Evolutionary conservation across 305 asterid species (phyloP), one percentile per base, ranked within the genome.

Genomic region (Solanum aculeatissimum): DNA sequence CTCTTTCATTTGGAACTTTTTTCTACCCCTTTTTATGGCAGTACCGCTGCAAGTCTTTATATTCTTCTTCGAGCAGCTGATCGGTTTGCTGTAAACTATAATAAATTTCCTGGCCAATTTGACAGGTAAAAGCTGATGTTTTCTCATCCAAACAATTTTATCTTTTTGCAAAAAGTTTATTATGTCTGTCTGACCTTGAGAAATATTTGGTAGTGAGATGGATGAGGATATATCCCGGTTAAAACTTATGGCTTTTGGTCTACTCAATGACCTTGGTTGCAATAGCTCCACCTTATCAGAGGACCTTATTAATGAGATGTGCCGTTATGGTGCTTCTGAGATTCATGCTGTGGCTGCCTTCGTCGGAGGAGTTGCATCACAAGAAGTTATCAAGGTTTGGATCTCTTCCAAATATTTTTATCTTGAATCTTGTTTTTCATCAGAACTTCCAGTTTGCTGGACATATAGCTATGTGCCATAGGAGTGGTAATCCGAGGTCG

Each of bases 321-420:
- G 98, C 81, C 95, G 98, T 79, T 97, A 95, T 87, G 99, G 99
- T 49, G 97, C 97, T 78, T 89, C 98, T 19, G 99, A 97, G 89
- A 98, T 97, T 86, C 99, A 95, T 85, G 95, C 95, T 9, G 98
- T 97, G 86, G 97, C 98, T 42, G 97, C 99, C 89, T 88, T 92
- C 55, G 87, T 97, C 15, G 99, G 99, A 23, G 99, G 98, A 84
- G 89, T 97, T 78, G 95, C 99, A 77, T 94, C 99, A 80, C 99
- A 97, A 88, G 99, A 97, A 87, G 98, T 90, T 83, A 97, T 97
- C 89, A 97, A 97, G 97, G 99, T 95, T 74, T n/a, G 95, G 35
- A 7, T 53, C 49, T 78, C 32, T 49, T 53, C 6, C 49, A 29
- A 19, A 45, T 21, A 13, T 51, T 51, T 27, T 78, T 21, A 53